Conservation (phyloP, 78 protist species). For the Trichosphaerium sp. region DNA sequence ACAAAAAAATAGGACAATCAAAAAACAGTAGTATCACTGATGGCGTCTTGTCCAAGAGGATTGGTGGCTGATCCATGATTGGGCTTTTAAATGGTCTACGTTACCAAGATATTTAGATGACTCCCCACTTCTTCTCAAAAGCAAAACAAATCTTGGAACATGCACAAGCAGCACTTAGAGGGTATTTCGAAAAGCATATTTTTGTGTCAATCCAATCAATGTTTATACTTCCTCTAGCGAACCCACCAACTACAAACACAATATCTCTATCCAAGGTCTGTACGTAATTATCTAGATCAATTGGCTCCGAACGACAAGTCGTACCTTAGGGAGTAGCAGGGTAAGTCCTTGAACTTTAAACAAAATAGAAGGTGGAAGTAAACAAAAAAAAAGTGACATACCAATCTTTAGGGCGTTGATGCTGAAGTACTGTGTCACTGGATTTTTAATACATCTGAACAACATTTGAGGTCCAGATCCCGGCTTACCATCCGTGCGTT, state of each 20-base stretch:
- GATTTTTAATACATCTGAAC: slow-evolving; percentile 89
- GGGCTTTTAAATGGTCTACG: neutral
- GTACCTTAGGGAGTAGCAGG: neutral
- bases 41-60: too few species aligned
- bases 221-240: slow-evolving; percentile 75
- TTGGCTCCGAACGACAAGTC: slow-evolving; percentile 3
- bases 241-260: slow-evolving; percentile 71
- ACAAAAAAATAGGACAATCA: too few species aligned
- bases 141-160: slow-evolving; percentile 61
- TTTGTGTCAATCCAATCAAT: slow-evolving; percentile 51
- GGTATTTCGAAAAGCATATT: slow-evolving; percentile 65
- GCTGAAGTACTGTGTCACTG: slow-evolving; percentile 84
- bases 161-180: slow-evolving; percentile 73
- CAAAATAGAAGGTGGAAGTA: neutral
- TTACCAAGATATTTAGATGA: slow-evolving; percentile 40
- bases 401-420: slow-evolving; percentile 29
- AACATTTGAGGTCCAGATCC: slow-evolving; percentile 72
- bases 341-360: neutral
- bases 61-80: too few species aligned
- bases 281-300: neutral
- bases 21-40: too few species aligned
- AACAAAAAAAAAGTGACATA: neutral
- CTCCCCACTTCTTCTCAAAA: slow-evolving; percentile 69
- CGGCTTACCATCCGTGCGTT: too few species aligned
- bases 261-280: slow-evolving; percentile 8